Evolutionary conservation across 805 yeast genomes (phyloP).

Genomic region (Saccharomycodes ludwigii): DNA sequence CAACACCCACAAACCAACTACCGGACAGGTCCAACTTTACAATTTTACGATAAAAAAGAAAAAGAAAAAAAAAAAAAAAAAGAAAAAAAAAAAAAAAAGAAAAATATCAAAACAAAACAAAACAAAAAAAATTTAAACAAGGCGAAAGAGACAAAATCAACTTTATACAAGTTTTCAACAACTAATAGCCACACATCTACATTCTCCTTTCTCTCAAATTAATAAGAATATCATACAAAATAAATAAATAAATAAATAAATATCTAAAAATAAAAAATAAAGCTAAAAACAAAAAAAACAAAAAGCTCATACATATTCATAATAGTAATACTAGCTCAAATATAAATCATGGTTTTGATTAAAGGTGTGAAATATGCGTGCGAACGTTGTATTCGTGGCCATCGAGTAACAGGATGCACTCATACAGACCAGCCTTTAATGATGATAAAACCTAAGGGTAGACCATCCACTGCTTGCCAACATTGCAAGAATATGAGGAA

Average conservation of each 20-base stretch:
- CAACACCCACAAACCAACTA: too few relatives aligned
- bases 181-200: too few relatives aligned
- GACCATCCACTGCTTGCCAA: slow-evolving; percentile 86
- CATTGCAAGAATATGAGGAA: slow-evolving; percentile 74
- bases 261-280: neutral
- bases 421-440: slow-evolving; percentile 85
- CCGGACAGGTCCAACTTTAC: too few relatives aligned
- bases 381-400: slow-evolving; percentile 92
- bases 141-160: neutral
- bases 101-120: neutral
- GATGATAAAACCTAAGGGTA: slow-evolving; percentile 91
- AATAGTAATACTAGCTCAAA: neutral
- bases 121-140: neutral
- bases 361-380: slow-evolving; percentile 95
- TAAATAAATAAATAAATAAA: too few relatives aligned
- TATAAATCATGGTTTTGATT: slow-evolving; percentile 58
- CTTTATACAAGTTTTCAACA: neutral
- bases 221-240: too few relatives aligned
- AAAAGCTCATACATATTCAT: too few relatives aligned
- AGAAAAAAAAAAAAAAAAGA: neutral
- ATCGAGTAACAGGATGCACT: slow-evolving; percentile 85
- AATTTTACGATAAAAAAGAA: neutral
- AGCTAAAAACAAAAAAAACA: neutral
- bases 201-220: too few relatives aligned
- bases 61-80: neutral